These are phyloP conservation scores for Colletotrichum destructivum DNA, from an alignment of 2,329 filamentous ascomycete genomes.

Conservation along the genomic window DNA sequence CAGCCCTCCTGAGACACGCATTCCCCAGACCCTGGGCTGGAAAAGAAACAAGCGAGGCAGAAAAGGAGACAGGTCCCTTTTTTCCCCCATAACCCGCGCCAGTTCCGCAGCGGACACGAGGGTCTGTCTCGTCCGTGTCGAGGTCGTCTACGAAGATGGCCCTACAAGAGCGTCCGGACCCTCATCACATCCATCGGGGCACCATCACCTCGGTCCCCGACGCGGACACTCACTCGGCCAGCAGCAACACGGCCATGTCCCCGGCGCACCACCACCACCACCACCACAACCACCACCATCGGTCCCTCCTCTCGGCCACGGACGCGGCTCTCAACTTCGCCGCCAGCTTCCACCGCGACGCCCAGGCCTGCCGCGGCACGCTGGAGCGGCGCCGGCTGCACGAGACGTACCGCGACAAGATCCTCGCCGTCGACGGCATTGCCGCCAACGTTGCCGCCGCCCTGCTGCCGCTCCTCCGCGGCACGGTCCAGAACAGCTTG, in stretches of 20 bases:
- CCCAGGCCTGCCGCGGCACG: slow-evolving; percentile 5
- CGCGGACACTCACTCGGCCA: not conserved
- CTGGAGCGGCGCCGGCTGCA: not conserved
- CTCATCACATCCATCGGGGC: too few species aligned
- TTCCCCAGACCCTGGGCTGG: not conserved
- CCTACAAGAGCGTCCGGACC: not conserved
- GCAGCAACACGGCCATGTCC: too few species aligned
- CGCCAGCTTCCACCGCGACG: slow-evolving; percentile 16
- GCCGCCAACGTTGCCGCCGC: slow-evolving; percentile 12
- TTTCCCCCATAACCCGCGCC: not conserved
- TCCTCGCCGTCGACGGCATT: slow-evolving; percentile 9
- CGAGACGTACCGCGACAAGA: slow-evolving; percentile 10
- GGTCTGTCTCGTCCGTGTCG: not conserved
- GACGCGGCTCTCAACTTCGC: slow-evolving; percentile 11
- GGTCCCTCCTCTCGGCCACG: not conserved
- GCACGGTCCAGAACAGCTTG: too few species aligned
- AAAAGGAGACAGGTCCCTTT: not conserved
- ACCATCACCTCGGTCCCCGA: not conserved
- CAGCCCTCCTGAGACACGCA: too few species aligned
- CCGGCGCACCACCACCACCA: too few species aligned
- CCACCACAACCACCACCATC: not conserved
- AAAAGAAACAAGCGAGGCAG: not conserved
- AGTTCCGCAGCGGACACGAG: not conserved
- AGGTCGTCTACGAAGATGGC: not conserved
- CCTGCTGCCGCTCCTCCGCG: slow-evolving; percentile 3